Base-by-base conservation (phyloP, 2,329 filamentous ascomycete genomes). In the Colletotrichum spaethianum region DNA sequence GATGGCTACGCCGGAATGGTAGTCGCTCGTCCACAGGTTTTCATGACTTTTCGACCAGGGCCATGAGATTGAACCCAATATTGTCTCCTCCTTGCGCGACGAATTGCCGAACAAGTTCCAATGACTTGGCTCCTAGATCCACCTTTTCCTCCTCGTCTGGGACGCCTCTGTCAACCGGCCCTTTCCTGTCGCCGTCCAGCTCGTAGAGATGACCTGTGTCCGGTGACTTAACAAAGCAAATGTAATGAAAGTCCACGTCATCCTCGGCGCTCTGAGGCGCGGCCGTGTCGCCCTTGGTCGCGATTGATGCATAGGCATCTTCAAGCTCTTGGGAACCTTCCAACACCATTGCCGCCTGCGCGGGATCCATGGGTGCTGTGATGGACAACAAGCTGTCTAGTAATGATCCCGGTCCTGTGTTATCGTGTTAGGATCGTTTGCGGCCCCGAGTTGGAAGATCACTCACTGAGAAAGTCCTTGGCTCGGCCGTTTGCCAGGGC, bases 181-280 rank as follows among this genome's bases (percentile, higher is more conserved):
- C 92, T 76, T 91, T 93, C 62, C 91, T 83, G 74, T 91, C 82
- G 12, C 92, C 92, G 80, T 94, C 92, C 78, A 94, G 81, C 80
- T 93, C 91, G 87, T 91, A 94, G 56, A 94, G 73, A 26, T 78
- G 80, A 42, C 85, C 83, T 61, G 89, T 87, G 76, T 88, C 85
- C 9, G 73, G 61, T 2, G 79, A 80, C 80, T 91, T 92, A 33
- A 93, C 89, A 77, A 94, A 94, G 75, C 91, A 93, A 48, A 94
- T 90, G 77, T 93, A 94, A 78, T 94, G 92, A 75, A 93, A 84
- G 77, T 93, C 90, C 4, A 93, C 86, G 63, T 87, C 86, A 62
- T 89, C 90, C 46, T 92, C 88, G 14, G 92, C 88, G 26, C 75
- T 76, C 53, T 84, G 79, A 3, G 92, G 93, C 4, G 91, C 90